phyloP scores from a whole-genome alignment of 164 flowering plant genomes.

The Piper betle region DNA sequence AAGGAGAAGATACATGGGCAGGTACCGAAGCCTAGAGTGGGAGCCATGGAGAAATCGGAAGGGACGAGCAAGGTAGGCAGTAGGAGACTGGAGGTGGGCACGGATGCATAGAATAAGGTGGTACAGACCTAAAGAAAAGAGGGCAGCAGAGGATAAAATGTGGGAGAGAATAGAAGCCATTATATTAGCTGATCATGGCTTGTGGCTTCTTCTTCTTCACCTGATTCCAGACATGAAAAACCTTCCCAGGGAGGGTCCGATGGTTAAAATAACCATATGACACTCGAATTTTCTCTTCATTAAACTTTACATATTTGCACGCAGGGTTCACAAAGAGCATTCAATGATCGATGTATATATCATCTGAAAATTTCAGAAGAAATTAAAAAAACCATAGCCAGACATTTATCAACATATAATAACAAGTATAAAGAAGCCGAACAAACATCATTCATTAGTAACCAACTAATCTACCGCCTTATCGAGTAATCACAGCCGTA shows the following conservation, averaged over 20 bases:
- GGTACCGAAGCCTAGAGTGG: constrained; percentile 16
- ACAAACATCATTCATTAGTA: too few species aligned
- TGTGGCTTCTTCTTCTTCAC: not conserved
- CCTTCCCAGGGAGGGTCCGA: not conserved
- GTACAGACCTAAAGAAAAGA: constrained; percentile 59
- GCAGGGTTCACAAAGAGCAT: too few species aligned
- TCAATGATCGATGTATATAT: too few species aligned
- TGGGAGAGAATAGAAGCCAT: constrained; percentile 27
- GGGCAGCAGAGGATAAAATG: constrained; percentile 36
- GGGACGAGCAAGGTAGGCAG: constrained; percentile 44
- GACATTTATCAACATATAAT: too few species aligned
- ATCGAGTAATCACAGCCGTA: too few species aligned
- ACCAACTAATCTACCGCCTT: too few species aligned
- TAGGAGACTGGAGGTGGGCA: constrained; percentile 50
- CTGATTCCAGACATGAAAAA: not conserved
- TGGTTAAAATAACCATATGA: too few species aligned
- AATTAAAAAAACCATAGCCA: too few species aligned
- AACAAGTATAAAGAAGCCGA: too few species aligned
- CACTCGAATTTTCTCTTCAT: too few species aligned
- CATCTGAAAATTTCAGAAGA: too few species aligned
- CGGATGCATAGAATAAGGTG: constrained; percentile 48
- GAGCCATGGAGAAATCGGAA: not conserved
- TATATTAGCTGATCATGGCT: not conserved
- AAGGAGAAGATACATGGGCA: constrained; percentile 50
- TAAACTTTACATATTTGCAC: too few species aligned